Base-by-base conservation (phyloP, 192 early-diverging fungal species). In the Coemansia sp. region DNA sequence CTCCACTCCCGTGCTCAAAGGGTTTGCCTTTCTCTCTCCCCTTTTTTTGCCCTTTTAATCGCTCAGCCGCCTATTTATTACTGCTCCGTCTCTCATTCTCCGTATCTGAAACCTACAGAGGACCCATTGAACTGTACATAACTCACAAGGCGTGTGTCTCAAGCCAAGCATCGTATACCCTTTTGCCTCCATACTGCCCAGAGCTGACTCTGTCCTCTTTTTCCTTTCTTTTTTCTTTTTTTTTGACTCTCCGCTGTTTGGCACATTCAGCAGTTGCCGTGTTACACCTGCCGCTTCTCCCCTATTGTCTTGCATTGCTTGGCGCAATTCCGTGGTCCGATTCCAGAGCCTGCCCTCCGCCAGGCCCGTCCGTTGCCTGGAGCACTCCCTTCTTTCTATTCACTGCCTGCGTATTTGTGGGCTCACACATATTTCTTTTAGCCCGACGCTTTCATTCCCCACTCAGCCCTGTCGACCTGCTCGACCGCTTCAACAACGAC, bases 121-220 rank as follows among this genome's bases (percentile, higher is more conserved):
- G 17, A 20, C n/a, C 38, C 64, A 65, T 13, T 65, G 5, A 14
- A 40, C 11, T 65, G 49, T 65, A 49, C 39, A 42, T 65, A 54
- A 14, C 64, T 61, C 25, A 11, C 11, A 42, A 61, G 10, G 16
- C 39, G 10, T 61, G 13, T 13, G 4, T n/a, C 39, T 40, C 12
- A 2, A 32, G 32, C 32, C 32, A 32, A 32, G 32, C 32, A 32
- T 32, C 32, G 32, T 32, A 32, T 32, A 32, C 32, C 32, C 2
- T 32, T 32, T 32, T 32, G 32, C 32, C 32, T 32, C 32, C 32
- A 32, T 32, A 32, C 32, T 32, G 32, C 4, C 44, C 8, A 45
- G 51, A 54, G 51, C 22, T 22, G 25, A 54, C 19, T 11, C 51
- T 54, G 44, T 22, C 16, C 40, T 38, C 64, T 54, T 65, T 10